Base-by-base conservation (phyloP, 2,329 filamentous ascomycete genomes). In the Sporothrix brasiliensis region DNA sequence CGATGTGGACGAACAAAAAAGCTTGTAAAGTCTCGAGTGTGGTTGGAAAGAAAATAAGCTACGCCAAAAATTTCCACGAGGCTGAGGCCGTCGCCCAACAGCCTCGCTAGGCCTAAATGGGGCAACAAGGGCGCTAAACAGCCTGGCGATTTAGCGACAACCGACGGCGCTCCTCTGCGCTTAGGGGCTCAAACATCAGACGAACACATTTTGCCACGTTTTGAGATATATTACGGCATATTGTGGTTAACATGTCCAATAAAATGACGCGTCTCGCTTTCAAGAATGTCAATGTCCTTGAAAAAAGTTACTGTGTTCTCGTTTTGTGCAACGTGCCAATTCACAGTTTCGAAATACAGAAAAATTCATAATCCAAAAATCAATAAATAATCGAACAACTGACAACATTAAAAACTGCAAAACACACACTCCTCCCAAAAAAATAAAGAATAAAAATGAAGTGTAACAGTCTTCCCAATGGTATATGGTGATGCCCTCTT, bases 401-500 rank as follows among this genome's bases (percentile, higher is more conserved):
- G 52, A 24, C n/a, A 47, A 14, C 21, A 52, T 34, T 34, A 49
- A 10, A 19, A 11, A 49, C n/a, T 4, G 7, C 24, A 16, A 56
- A 34, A 19, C 24, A 30, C 6, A 53, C n/a, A 50, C 49, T 50
- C n/a, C 27, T 34, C 2, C 27, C 14, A 16, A 16, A 19, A 14
- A 56, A 52, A 67, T 11, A 53, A n/a, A 49, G 47, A n/a, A 44
- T 19, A 65, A 24, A 49, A 61, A 53, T 63, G 30, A 39, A 54
- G 44, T 54, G 27, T 19, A 14, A 24, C 14, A 34, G 30, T 7
- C 9, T 16, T n/a, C 30, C 54, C 50, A 39, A 49, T 16, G 54
- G 54, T 69, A 69, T 69, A 53, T 69, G 53, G 24, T 27, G 39
- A n/a, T 58, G 41, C n/a, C 54, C 54, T 11, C n/a, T 39, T 44